Evolutionary conservation across 495 filamentous ascomycete genomes (phyloP).

Genomic region (Penicillium lividum): DNA sequence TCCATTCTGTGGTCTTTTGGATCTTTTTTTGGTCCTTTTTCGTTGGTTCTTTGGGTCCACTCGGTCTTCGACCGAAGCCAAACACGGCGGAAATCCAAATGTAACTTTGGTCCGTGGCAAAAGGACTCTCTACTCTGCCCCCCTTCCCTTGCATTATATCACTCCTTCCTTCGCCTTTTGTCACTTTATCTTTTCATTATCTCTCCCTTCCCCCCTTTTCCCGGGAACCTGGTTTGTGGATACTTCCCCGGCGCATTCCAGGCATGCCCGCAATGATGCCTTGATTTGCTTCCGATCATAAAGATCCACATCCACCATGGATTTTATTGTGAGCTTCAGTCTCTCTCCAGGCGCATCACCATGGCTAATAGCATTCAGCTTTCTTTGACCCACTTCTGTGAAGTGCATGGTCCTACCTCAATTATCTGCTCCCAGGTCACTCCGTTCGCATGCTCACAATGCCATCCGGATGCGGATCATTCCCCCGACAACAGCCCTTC

Average conservation of each 20-base stretch:
- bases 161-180: slow-evolving; percentile 1
- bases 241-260: slow-evolving; percentile 20
- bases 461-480: slow-evolving; percentile 49
- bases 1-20: slow-evolving; percentile 12
- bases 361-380: slow-evolving; percentile 53
- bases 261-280: slow-evolving; percentile 44
- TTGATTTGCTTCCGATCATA: slow-evolving; percentile 27
- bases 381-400: slow-evolving; percentile 95
- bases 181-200: slow-evolving; percentile 9
- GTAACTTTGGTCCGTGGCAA: slow-evolving; percentile 25
- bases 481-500: slow-evolving; percentile 33
- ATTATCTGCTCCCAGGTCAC: slow-evolving; percentile 92
- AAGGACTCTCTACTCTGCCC: slow-evolving; percentile 4
- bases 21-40: too few species aligned
- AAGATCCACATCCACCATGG: slow-evolving; percentile 32
- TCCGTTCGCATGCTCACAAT: slow-evolving; percentile 75
- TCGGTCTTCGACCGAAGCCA: slow-evolving; percentile 20
- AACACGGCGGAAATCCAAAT: slow-evolving; percentile 10
- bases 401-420: slow-evolving; percentile 91
- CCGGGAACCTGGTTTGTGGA: slow-evolving; percentile 24
- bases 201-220: slow-evolving; percentile 13
- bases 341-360: background rate
- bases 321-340: slow-evolving; percentile 49
- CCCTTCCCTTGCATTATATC: slow-evolving; percentile 8
- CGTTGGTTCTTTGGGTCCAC: background rate